phyloP scores from a whole-genome alignment of 2,329 filamentous ascomycete species.

The Ophiostoma perfectum region DNA sequence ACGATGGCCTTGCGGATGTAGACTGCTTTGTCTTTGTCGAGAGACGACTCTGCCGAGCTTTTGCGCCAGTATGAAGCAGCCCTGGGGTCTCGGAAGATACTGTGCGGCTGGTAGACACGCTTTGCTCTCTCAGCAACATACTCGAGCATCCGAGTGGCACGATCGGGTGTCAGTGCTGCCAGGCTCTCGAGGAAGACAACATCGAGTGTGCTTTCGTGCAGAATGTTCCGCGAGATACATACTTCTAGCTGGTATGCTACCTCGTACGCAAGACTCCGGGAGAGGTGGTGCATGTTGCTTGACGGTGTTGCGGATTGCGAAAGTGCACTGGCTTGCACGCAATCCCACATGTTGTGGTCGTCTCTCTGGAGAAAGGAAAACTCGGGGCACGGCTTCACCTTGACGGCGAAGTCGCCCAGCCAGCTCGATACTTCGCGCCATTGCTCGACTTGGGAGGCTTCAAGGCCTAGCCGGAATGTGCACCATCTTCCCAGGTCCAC shows the following conservation, averaged over 20 bases:
- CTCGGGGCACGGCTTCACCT: slow-evolving; percentile 17
- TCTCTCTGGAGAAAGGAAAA: slow-evolving; percentile 24
- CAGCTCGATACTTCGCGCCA: slow-evolving; percentile 46
- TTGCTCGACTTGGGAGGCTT: slow-evolving; percentile 16
- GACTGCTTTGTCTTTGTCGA: slow-evolving; percentile 30
- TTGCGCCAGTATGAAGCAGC: slow-evolving; percentile 40
- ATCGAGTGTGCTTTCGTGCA: slow-evolving; percentile 71
- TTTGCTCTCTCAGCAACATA: slow-evolving; percentile 62
- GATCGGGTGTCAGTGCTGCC: slow-evolving; percentile 40
- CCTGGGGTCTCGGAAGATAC: slow-evolving; percentile 57
- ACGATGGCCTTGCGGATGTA: slow-evolving; percentile 68
- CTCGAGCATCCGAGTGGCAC: slow-evolving; percentile 65
- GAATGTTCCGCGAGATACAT: slow-evolving; percentile 72
- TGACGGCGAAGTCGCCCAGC: slow-evolving; percentile 69
- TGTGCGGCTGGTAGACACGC: slow-evolving; percentile 63
- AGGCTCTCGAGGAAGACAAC: slow-evolving; percentile 62
- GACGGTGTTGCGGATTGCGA: not conserved
- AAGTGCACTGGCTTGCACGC: slow-evolving; percentile 15
- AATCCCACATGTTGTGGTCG: slow-evolving; percentile 27
- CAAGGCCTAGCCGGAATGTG: slow-evolving; percentile 46
- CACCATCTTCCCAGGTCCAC: slow-evolving; percentile 55
- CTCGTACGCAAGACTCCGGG: slow-evolving; percentile 53
- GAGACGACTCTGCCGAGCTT: slow-evolving; percentile 10
- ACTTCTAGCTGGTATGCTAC: slow-evolving; percentile 89
- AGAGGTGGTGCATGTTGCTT: slow-evolving; percentile 24